These are phyloP conservation scores for Larix kaempferi DNA, from an alignment of 75 land plant species.

Conservation along the genomic window DNA sequence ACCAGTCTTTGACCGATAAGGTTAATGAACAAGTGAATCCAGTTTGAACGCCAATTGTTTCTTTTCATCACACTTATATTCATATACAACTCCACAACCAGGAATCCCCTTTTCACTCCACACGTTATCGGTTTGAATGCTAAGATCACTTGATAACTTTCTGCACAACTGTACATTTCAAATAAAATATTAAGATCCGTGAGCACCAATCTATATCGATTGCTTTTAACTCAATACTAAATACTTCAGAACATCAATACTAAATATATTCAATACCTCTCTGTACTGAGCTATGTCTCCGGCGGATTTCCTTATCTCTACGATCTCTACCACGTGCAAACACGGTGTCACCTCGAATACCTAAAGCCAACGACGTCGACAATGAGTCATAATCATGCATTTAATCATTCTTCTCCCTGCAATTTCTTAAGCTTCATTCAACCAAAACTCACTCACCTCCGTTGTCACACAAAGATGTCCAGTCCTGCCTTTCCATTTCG, in stretches of 20 bases:
- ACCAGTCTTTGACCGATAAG: too few species aligned
- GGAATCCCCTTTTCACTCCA: background rate
- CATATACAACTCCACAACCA: too few species aligned
- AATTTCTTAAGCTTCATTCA: conserved; percentile 15
- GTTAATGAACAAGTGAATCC: too few species aligned
- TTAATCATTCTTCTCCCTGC: background rate
- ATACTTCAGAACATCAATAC: too few species aligned
- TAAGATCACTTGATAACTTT: background rate
- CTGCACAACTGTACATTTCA: background rate
- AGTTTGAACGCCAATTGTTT: too few species aligned
- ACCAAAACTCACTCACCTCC: conserved; percentile 12
- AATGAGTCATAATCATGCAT: too few species aligned
- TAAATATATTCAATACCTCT: conserved; percentile 1
- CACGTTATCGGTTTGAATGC: background rate
- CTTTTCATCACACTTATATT: too few species aligned
- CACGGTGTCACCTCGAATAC: conserved; percentile 64
- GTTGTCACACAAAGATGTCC: conserved; percentile 23
- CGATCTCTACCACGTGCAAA: conserved; percentile 57
- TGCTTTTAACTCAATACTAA: background rate
- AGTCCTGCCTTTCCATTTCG: conserved; percentile 15
- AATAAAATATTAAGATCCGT: background rate
- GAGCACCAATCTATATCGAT: background rate
- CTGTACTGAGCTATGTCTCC: background rate
- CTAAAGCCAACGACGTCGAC: conserved; percentile 12
- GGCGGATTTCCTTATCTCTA: conserved; percentile 38